A percentile compares a stretch with the other conserved stretches of the same genome.
phyloP scores from a whole-genome alignment of 2,329 filamentous ascomycete genomes.

The Cladobotryum protrusum region DNA sequence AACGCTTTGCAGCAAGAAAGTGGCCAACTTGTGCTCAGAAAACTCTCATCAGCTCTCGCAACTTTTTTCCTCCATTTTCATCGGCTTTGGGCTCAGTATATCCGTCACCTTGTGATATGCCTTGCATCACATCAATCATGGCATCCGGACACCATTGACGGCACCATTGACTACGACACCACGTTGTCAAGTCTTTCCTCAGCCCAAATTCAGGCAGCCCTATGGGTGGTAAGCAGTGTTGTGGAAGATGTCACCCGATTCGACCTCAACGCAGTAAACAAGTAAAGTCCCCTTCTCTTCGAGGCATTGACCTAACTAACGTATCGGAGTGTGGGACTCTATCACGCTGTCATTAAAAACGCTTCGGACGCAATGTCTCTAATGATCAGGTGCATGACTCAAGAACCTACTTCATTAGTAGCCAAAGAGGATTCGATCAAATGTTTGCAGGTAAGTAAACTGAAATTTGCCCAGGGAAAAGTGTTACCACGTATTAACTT shows the following conservation, averaged over 20 bases:
- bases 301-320: slow-evolving; percentile 18
- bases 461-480: slow-evolving; percentile 13
- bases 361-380: slow-evolving; percentile 34
- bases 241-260: slow-evolving; percentile 45
- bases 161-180: slow-evolving; percentile 35
- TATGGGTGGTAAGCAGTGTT: slow-evolving; percentile 53
- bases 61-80: slow-evolving; percentile 70
- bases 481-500: slow-evolving; percentile 17
- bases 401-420: slow-evolving; percentile 21
- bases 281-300: slow-evolving; percentile 34
- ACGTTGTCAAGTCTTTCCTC: slow-evolving; percentile 42
- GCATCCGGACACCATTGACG: slow-evolving; percentile 16
- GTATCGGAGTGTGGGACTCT: slow-evolving; percentile 30
- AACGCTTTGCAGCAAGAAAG: slow-evolving; percentile 45
- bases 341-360: slow-evolving; percentile 35
- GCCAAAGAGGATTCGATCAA: slow-evolving; percentile 50
- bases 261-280: slow-evolving; percentile 54
- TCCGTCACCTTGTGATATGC: slow-evolving; percentile 54
- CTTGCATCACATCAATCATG: slow-evolving; percentile 33
- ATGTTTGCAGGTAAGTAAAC: slow-evolving; percentile 51
- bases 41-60: slow-evolving; percentile 70
- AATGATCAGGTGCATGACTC: slow-evolving; percentile 33
- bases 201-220: slow-evolving; percentile 46
- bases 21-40: slow-evolving; percentile 59
- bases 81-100: slow-evolving; percentile 57